Base-by-base conservation (phyloP, 2,329 filamentous ascomycete species). In the Chrysosphaeria jannelii region DNA sequence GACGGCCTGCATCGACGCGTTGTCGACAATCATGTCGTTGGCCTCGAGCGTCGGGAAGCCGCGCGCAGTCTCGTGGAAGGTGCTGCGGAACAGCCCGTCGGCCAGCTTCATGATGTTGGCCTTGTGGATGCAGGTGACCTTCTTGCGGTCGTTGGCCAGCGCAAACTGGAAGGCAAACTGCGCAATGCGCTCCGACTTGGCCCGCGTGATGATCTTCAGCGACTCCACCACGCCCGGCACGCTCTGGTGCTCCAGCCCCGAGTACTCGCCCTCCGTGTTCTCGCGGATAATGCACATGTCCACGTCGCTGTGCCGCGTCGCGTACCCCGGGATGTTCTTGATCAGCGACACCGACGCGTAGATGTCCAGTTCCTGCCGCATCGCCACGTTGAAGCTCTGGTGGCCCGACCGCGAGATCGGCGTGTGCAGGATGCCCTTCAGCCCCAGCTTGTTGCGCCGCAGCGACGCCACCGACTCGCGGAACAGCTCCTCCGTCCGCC, bases 101-200 rank as follows among this genome's bases (percentile, higher is more conserved):
- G 79, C 81, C 29, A 97, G 62, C 64, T 97, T 97, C 85, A 97
- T 97, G 57, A 97, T 97, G 62, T 97, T 97, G 52, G 85, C 85
- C 64, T 97, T 97, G 70, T 97, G 85, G 45, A 97, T 93, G 57
- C 81, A 91, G 35, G 85, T 93, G 28, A 97, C 76, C 71, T 93
- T 93, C 61, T 88, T 81, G 45, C 85, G 67, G 63, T 88, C 81
- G 62, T 97, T 97, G 50, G 85, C 85, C 28, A 93, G 69, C 28
- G 85, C 85, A 42, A 97, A 97, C 44, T 72, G 70, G 48, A 93
- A 93, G 34, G 85, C 85, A 44, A 97, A 97, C 53, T 90, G 90
- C 53, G 81, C 76, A 41, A 97, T 97, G 44, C 85, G 76, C 66
- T 97, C 85, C 26, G 78, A 90, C 63, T 97, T 93, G 49, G 78